Evolutionary conservation across 306 rosid genomes (phyloP), one percentile per base, ranked within the genome.

Genomic region (Glycine soja): DNA sequence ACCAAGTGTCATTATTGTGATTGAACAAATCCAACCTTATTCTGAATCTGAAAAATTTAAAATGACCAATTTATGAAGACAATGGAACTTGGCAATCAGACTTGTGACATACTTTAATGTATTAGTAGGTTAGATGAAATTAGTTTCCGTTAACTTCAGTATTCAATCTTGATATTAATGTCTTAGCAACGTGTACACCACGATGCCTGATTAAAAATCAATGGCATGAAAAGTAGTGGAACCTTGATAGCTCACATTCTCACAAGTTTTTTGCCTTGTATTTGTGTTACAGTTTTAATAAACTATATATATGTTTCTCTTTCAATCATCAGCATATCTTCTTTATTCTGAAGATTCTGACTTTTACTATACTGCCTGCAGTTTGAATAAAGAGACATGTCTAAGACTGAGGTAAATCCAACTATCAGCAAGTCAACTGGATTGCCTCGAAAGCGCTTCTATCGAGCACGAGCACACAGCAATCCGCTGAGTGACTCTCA

Each of bases 401-500:
- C 86, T 79, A 95, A 81, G 72, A 81, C 83, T 9, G 85, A 82
- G 75, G 83, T 84, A 19, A 90, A 90, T 78, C 81, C 96, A 48
- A 91, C 90, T 3, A 8, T 81, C 76, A 89, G 91, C 88, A 95
- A 91, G 90, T 89, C 97, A 48, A 95, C 96, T 50, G 98, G 97
- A 69, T 88, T 95, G 80, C 99, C 97, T 40, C 91, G 98, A 12
- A 95, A 95, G 92, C 94, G 99, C 50, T 95, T 95, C 91, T 95
- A 95, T 83, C 87, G 99, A 24, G 99, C 97, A 81, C 86, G 99
- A 82, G 99, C 99, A 0, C 98, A 93, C 86, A 95, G 97, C 90
- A 93, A 95, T 90, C 99, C 99, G 14, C 83, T 93, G 75, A 95
- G 98, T 53, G 99, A 95, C 83, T 95, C 96, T 63, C 99, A 95